These are phyloP conservation scores for Porcisia hertigi DNA, from an alignment of 208 protist genomes.

Conservation along the genomic window DNA sequence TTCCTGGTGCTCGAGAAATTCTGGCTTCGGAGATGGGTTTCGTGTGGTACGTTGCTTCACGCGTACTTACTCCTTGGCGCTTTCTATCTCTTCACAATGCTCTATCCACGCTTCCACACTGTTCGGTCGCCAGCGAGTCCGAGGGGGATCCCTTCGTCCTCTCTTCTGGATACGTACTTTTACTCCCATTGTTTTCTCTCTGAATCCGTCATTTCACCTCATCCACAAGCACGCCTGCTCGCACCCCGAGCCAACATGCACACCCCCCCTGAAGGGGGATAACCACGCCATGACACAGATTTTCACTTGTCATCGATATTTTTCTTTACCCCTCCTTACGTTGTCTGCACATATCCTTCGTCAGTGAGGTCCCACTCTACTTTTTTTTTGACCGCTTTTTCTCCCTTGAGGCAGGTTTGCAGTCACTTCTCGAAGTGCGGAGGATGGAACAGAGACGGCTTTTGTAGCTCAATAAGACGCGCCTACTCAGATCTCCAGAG, in stretches of 20 bases:
- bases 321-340: background rate
- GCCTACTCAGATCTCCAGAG: background rate
- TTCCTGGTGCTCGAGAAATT: background rate
- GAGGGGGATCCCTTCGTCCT: background rate
- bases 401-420: background rate
- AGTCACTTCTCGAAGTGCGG: background rate
- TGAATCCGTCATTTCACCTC: background rate
- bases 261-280: background rate
- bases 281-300: background rate
- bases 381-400: background rate
- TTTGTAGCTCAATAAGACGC: background rate
- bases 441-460: too few species aligned
- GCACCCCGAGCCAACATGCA: background rate
- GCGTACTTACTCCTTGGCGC: background rate
- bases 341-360: background rate
- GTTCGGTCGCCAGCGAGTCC: background rate
- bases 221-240: background rate
- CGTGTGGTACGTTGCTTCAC: background rate
- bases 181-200: background rate
- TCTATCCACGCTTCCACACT: background rate
- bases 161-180: background rate
- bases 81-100: background rate
- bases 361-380: background rate
- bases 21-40: background rate
- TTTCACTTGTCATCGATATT: background rate